Base-by-base conservation (phyloP, 768 basidiomycete species). In the Tulasnella sp. region DNA sequence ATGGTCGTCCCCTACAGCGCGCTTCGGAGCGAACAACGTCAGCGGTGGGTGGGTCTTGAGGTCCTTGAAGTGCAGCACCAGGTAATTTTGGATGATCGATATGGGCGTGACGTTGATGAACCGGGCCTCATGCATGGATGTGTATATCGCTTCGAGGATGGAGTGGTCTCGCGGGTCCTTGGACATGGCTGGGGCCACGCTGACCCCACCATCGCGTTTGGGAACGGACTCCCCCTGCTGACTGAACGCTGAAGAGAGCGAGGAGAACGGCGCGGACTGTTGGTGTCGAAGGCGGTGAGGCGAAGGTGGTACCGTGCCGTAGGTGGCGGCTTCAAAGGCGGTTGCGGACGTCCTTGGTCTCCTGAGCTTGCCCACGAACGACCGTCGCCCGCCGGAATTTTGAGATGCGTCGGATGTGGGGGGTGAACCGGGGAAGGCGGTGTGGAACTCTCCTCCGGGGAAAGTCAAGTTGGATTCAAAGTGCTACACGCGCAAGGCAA, bases 381-480 rank as follows among this genome's bases (percentile, higher is more conserved):
- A 74, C 39, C 72, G 27, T 74, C 72, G 27, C 8, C 72, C 38
- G 10, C 10, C 34, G n/a, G 39, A 24, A 19, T 1, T 27, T 46
- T 27, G 39, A 40, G 72, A 74, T 74, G 2, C 72, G 19, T 68
- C 34, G 62, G 27, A 27, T 68, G 31, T 68, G 27, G 62, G 39
- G 12, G 39, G 72, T 74, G 38, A 21, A 16, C 72, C 72, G 18
- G 72, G 72, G 38, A 74, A 39, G 31, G 72, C 44, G 72, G 72
- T 46, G 72, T 74, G 76, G 36, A 82, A 77, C 42, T 79, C 79
- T 31, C 86, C 88, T 18, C 92, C 92, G 1, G 92, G 93, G 82
- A 93, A 93, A 82, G 89, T 91, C 3, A 94, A 84, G 81, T 94
- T 92, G 84, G 93, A 92, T 83, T 94, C 93, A 74, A 92, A 68